phyloP scores from a whole-genome alignment of 768 basidiomycete species.

The Russula sp. region DNA sequence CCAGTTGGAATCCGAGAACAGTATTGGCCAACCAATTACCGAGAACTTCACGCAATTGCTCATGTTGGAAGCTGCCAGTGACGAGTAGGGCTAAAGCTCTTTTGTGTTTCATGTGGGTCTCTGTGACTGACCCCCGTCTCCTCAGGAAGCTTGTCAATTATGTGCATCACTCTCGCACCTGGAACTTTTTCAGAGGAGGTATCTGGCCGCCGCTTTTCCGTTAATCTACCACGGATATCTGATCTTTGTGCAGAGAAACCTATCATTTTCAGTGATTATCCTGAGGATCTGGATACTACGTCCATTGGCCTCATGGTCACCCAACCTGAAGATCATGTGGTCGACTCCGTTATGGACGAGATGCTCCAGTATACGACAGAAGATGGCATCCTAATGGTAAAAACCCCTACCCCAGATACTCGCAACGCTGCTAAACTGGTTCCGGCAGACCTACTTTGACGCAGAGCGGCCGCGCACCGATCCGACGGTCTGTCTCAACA shows the following conservation, averaged over 20 bases:
- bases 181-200: too few relatives aligned
- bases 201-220: too few relatives aligned
- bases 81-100: too few relatives aligned
- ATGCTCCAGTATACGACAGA: constrained; percentile 46
- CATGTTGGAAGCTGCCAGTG: constrained; percentile 46
- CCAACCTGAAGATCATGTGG: constrained; percentile 30
- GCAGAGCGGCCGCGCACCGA: too few relatives aligned
- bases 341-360: constrained; percentile 47
- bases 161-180: constrained; percentile 36
- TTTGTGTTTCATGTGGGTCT: too few relatives aligned
- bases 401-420: constrained; percentile 34
- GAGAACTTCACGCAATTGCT: constrained; percentile 59
- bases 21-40: constrained; percentile 35
- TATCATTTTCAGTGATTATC: constrained; percentile 42
- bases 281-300: constrained; percentile 54
- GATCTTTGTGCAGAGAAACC: constrained; percentile 24
- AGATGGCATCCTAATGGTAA: constrained; percentile 42
- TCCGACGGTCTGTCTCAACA: too few relatives aligned
- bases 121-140: too few relatives aligned
- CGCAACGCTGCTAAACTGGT: too few relatives aligned
- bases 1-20: too few relatives aligned
- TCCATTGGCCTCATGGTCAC: constrained; percentile 46
- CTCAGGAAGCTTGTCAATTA: constrained; percentile 40
- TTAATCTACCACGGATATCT: neutral
- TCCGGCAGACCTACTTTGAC: too few relatives aligned